Base-by-base conservation (phyloP, 2,329 filamentous ascomycete species). In the Sclerotinia glacialis region DNA sequence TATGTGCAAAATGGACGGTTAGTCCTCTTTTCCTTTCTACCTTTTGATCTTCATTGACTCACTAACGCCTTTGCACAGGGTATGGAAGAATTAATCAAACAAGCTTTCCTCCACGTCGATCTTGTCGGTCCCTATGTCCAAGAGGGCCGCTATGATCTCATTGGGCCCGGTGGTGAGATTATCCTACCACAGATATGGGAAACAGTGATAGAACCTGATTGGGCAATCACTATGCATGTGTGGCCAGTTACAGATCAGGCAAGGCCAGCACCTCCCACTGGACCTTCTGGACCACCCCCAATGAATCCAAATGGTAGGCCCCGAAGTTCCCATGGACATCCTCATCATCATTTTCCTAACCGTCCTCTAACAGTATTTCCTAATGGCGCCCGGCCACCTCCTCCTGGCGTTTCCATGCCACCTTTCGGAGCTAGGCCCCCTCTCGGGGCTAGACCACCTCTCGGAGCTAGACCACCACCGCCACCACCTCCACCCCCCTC, bases 1-100 rank as follows among this genome's bases (percentile, higher is more conserved):
- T 96, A 40, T 97, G 93, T 78, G 86, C 88, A 74, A 95, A 89
- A 3, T 96, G 92, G 92, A 81, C 83, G 80, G 91, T 93, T 86
- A 76, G 86, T 84, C 37, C 23, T 21, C 50, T 9, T 59, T 37
- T 58, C 23, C 28, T 28, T 37, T 49, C n/a, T 11, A 16, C 14
- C 14, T 49, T 37, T 31, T 67, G 65, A 67, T 67, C 18, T 59
- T 18, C 56, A 49, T 28, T 14, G 49, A 28, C n/a, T 61, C 70
- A 44, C 72, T 78, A 71, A 78, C 69, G 12, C 42, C 9, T 58
- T 14, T 34, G 52, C 67, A 23, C 71, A 93, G 89, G 90, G 90
- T 23, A 94, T 95, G 90, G 90, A 94, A 77, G 89, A 92, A 56
- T 83, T 95, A 47, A 94, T 95, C 76, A 90, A 90, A 74, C 91